These are phyloP conservation scores for Taxillus chinensis DNA, from an alignment of 164 flowering plant genomes.

Conservation along the genomic window DNA sequence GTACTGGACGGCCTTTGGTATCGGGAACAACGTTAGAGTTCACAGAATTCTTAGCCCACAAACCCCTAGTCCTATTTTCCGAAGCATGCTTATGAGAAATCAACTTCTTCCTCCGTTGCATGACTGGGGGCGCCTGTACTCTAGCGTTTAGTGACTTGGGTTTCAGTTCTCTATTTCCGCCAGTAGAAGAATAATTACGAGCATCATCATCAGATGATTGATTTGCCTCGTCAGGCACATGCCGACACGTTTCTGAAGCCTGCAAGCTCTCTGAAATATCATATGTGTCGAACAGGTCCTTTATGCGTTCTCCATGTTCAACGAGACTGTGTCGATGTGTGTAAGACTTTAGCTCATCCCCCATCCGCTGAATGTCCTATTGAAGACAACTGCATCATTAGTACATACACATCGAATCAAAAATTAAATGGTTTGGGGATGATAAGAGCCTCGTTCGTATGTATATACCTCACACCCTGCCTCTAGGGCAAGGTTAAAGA, in stretches of 20 bases:
- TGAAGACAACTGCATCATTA: background rate
- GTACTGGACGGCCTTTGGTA: constrained; percentile 11
- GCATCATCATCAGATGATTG: constrained; percentile 61
- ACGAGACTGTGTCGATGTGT: constrained; percentile 40
- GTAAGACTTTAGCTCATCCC: constrained; percentile 71
- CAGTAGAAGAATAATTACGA: constrained; percentile 30
- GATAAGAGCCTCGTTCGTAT: background rate
- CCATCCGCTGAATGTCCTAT: constrained; percentile 31
- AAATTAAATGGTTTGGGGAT: too few relatives aligned
- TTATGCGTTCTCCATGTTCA: constrained; percentile 50
- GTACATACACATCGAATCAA: too few relatives aligned
- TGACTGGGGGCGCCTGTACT: constrained; percentile 20
- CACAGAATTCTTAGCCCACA: constrained; percentile 24
- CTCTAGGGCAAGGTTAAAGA: constrained; percentile 86
- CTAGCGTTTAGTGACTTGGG: constrained; percentile 45
- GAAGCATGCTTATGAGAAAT: constrained; percentile 19
- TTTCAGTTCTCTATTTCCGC: constrained; percentile 34
- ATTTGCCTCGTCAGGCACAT: constrained; percentile 38
- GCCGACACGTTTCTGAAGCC: constrained; percentile 50
- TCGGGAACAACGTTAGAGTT: constrained; percentile 26
- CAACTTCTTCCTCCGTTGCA: constrained; percentile 29
- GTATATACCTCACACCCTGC: constrained; percentile 81
- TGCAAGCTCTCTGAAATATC: constrained; percentile 37
- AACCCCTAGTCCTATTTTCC: constrained; percentile 17
- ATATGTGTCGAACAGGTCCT: constrained; percentile 48